phyloP scores from a whole-genome alignment of 148 eudicot genomes.

The Chenopodium suecicum region DNA sequence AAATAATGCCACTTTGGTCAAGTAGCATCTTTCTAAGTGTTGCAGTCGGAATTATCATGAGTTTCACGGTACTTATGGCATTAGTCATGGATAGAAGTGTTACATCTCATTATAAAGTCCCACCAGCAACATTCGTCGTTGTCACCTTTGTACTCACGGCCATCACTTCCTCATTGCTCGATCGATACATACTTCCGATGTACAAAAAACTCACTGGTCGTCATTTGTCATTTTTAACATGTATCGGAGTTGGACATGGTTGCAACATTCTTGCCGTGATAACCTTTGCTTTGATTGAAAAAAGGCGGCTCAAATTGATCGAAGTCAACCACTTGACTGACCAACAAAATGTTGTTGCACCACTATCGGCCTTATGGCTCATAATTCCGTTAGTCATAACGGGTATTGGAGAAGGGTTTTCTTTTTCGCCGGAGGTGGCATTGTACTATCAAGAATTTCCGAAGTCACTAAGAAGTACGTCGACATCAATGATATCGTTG shows the following conservation, averaged over 20 bases:
- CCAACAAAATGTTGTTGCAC: conserved; percentile 19
- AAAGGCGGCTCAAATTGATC: conserved; percentile 32
- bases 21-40: conserved; percentile 46
- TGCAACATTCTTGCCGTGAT: conserved; percentile 34
- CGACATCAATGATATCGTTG: conserved; percentile 30
- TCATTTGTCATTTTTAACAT: conserved; percentile 28
- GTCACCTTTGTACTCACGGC: conserved; percentile 36
- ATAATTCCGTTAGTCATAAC: conserved; percentile 30
- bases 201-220: conserved; percentile 32
- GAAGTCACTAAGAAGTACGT: conserved; percentile 28
- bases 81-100: conserved; percentile 46
- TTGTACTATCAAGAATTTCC: conserved; percentile 42
- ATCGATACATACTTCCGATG: conserved; percentile 32
- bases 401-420: conserved; percentile 35
- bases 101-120: conserved; percentile 33
- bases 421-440: conserved; percentile 35
- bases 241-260: conserved; percentile 40
- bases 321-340: background rate
- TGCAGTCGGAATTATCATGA: conserved; percentile 43
- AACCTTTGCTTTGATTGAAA: conserved; percentile 44
- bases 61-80: conserved; percentile 60
- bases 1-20: conserved; percentile 58
- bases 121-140: conserved; percentile 36
- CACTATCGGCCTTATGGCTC: conserved; percentile 36
- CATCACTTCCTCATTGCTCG: conserved; percentile 34